These are phyloP conservation scores for Lecanoromycetidae sp. DNA, from an alignment of 2,329 filamentous ascomycete genomes.

Conservation along the genomic window DNA sequence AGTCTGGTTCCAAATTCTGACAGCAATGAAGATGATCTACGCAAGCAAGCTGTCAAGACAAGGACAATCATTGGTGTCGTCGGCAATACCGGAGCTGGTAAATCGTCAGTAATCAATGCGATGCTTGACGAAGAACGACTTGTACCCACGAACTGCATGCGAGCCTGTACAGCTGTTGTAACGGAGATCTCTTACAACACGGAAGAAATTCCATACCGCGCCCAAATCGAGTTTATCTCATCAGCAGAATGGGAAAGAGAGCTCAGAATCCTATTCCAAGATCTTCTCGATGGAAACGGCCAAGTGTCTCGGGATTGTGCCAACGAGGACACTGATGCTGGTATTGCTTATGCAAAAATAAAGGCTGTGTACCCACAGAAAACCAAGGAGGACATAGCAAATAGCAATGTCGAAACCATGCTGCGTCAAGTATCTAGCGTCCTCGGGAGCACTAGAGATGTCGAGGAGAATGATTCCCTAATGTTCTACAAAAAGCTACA, in stretches of 20 bases:
- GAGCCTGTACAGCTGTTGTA: constrained; percentile 49
- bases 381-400: constrained; percentile 31
- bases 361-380: constrained; percentile 28
- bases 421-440: constrained; percentile 29
- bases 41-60: constrained; percentile 27
- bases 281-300: constrained; percentile 35
- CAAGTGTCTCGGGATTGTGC: constrained; percentile 27
- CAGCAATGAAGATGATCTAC: constrained; percentile 25
- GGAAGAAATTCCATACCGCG: constrained; percentile 37
- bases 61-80: constrained; percentile 45
- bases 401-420: constrained; percentile 30
- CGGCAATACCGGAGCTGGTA: constrained; percentile 51
- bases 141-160: constrained; percentile 45
- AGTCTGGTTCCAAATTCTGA: background rate
- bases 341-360: constrained; percentile 32
- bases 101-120: constrained; percentile 52
- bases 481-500: constrained; percentile 38
- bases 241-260: constrained; percentile 42
- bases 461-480: constrained; percentile 29
- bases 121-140: constrained; percentile 49
- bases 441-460: constrained; percentile 35
- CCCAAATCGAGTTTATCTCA: constrained; percentile 47
- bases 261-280: constrained; percentile 36
- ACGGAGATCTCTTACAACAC: constrained; percentile 49
- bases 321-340: constrained; percentile 35